A percentile compares a stretch with the other conserved stretches of the same genome.
Conservation (phyloP, 306 rosid species). For the Chamaecrista fasciculata region DNA sequence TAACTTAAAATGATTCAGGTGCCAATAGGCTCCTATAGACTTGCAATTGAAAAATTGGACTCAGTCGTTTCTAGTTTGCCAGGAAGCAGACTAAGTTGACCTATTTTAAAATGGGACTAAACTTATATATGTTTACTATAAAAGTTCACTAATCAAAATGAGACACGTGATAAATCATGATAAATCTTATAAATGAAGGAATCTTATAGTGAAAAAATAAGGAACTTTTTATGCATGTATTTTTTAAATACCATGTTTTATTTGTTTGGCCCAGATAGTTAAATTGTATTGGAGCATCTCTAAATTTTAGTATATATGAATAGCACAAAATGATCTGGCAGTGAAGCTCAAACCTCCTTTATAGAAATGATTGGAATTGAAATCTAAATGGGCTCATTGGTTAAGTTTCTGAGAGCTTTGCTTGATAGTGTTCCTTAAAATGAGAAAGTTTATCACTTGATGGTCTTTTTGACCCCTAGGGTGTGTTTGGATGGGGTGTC, state of each 20-base stretch:
- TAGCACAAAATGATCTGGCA: neutral
- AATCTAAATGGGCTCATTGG: neutral
- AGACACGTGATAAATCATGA: no score
- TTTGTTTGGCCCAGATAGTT: neutral
- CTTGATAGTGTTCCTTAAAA: neutral
- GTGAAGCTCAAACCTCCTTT: neutral
- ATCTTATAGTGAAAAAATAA: no score
- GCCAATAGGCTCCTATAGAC: conserved; percentile 10
- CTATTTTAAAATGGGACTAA: no score
- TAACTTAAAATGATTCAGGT: conserved; percentile 1
- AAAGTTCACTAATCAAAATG: no score
- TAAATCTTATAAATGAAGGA: no score
- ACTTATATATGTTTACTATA: no score
- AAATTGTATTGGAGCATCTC: neutral
- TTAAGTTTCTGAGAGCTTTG: neutral
- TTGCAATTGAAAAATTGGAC: neutral
- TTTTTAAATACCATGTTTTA: no score
- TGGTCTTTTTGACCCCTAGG: neutral
- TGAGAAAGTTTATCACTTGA: neutral
- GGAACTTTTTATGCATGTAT: no score
- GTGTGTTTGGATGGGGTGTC: no score
- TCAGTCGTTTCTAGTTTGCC: neutral
- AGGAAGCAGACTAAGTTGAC: conserved; percentile 10
- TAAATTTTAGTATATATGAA: conserved; percentile 1
- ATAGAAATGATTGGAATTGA: neutral